A percentile compares a stretch with the other conserved stretches of the same genome.
Conservation (phyloP, 129 eudicot genomes). For the Flaveria bidentis region DNA sequence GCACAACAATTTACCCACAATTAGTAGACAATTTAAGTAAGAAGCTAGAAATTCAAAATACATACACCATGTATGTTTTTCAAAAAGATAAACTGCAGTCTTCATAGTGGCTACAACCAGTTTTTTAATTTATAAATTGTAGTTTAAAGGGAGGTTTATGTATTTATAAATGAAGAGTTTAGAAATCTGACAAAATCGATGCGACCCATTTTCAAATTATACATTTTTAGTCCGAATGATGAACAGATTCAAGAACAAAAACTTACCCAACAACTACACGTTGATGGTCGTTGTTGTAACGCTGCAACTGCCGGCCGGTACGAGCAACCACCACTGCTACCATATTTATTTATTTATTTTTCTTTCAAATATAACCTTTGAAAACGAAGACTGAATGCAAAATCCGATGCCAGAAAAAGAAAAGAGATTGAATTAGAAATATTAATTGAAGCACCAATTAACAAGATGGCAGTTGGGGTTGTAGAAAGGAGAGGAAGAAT, state of each 20-base stretch:
- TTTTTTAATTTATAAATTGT: no score
- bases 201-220: neutral
- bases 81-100: no score
- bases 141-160: no score
- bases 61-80: no score
- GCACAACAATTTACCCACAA: slow-evolving; percentile 28
- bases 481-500: neutral
- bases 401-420: neutral
- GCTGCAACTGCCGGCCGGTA: slow-evolving; percentile 70
- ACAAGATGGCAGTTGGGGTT: slow-evolving; percentile 5
- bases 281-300: slow-evolving; percentile 56
- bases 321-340: slow-evolving; percentile 57
- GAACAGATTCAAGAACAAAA: slow-evolving; percentile 9
- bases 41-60: no score
- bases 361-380: neutral
- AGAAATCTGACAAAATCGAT: no score
- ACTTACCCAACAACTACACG: slow-evolving; percentile 92
- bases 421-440: neutral
- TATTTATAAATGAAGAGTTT: no score
- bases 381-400: neutral
- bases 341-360: slow-evolving; percentile 2
- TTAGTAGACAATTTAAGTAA: neutral
- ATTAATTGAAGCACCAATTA: neutral
- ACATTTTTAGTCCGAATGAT: neutral
- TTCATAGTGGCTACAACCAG: no score